These are phyloP conservation scores for Fusarium sp. DNA, from an alignment of 2,329 filamentous ascomycete species.

Conservation along the genomic window DNA sequence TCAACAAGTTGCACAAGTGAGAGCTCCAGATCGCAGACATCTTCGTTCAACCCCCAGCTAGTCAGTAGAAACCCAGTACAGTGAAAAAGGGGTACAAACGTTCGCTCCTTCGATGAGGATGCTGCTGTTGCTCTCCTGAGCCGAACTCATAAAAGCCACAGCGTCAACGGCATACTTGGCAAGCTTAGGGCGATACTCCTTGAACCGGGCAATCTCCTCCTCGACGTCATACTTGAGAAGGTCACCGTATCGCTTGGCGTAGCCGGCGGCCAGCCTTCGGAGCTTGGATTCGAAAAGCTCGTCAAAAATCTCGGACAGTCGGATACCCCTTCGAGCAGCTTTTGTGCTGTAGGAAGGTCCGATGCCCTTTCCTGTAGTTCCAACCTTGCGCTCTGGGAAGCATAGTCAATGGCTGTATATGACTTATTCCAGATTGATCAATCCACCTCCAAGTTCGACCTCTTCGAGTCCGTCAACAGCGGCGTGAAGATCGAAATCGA, in stretches of 20 bases:
- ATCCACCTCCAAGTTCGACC: slow-evolving; percentile 1
- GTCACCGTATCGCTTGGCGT: slow-evolving; percentile 74
- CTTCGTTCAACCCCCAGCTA: neutral
- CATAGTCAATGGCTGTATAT: neutral
- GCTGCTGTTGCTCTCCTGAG: slow-evolving; percentile 67
- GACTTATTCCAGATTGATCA: no score
- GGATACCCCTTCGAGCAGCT: slow-evolving; percentile 10
- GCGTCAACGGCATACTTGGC: slow-evolving; percentile 74
- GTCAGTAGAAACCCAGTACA: neutral
- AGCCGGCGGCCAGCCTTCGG: slow-evolving; percentile 67
- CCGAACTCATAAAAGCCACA: slow-evolving; percentile 70
- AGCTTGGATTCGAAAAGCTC: slow-evolving; percentile 76
- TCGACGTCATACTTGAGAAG: slow-evolving; percentile 75
- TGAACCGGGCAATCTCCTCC: slow-evolving; percentile 73
- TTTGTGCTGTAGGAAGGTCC: slow-evolving; percentile 7
- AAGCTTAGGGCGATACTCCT: slow-evolving; percentile 68
- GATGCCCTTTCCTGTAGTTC: slow-evolving; percentile 13
- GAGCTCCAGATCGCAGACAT: neutral
- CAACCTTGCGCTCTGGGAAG: slow-evolving; percentile 6
- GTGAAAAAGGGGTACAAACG: slow-evolving; percentile 51
- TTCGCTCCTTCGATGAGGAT: slow-evolving; percentile 76
- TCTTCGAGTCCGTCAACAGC: neutral
- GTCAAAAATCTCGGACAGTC: slow-evolving; percentile 61
- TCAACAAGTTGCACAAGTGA: neutral
- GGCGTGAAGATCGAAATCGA: neutral